These are phyloP conservation scores for Leucogyrophana mollusca DNA, from an alignment of 768 basidiomycete genomes.

Conservation along the genomic window DNA sequence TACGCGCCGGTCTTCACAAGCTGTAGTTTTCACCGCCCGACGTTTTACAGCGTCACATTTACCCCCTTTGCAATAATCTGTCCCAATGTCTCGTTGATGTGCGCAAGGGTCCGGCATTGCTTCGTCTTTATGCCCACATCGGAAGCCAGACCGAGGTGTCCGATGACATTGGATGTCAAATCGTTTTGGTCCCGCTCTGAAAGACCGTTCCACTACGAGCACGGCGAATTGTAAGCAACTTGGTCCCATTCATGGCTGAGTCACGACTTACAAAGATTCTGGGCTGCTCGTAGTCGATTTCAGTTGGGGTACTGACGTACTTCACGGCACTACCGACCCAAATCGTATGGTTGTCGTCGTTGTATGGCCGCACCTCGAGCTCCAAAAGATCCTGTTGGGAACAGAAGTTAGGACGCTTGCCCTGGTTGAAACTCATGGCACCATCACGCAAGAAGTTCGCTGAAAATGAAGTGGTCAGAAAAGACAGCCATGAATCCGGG, in stretches of 20 bases:
- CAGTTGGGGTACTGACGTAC: conserved; percentile 32
- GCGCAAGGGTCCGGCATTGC: conserved; percentile 33
- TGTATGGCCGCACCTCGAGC: conserved; percentile 31
- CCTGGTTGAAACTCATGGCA: conserved; percentile 36
- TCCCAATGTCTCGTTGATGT: conserved; percentile 35
- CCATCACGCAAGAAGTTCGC: conserved; percentile 41
- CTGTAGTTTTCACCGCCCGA: too few relatives aligned
- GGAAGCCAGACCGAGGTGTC: conserved; percentile 35
- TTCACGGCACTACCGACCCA: conserved; percentile 42
- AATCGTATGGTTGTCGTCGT: conserved; percentile 38
- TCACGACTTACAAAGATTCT: conserved; percentile 25
- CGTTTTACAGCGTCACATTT: conserved; percentile 16
- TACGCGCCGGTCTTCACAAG: too few relatives aligned
- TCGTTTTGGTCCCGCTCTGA: conserved; percentile 34
- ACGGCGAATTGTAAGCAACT: not conserved
- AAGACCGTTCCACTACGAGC: conserved; percentile 29
- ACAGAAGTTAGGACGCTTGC: conserved; percentile 39
- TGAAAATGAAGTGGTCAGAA: conserved; percentile 4
- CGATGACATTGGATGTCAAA: conserved; percentile 36
- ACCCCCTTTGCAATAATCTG: conserved; percentile 33
- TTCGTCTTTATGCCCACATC: conserved; percentile 27
- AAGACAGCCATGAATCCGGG: too few relatives aligned
- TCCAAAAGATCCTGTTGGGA: conserved; percentile 34
- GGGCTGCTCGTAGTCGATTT: conserved; percentile 40
- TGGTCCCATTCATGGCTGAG: not conserved